Evolutionary conservation across 2,329 filamentous ascomycete species (phyloP), one percentile per base, ranked within the genome.

Genomic region (Diaporthe ampelina): DNA sequence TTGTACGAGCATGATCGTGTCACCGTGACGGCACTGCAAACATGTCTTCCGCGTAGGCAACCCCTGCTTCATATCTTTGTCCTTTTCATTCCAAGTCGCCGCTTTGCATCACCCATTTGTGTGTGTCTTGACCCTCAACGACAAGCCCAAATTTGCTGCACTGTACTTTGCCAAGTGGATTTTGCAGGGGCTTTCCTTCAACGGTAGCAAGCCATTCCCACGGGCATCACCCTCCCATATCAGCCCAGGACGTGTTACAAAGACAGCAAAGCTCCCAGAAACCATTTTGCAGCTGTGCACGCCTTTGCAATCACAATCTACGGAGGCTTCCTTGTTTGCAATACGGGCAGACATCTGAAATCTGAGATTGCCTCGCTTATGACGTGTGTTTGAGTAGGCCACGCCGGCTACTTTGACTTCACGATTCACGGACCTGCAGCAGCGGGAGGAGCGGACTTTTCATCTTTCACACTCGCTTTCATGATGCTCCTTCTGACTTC

Each of bases 21-120:
- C 32, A 43, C 37, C 45, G 45, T 72, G 68, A 68, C 68, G 26
- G 37, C 35, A 43, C 35, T 59, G 35, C 67, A 59, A 57, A 43
- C 40, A 76, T 76, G 74, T 65, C 74, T 72, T 74, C 74, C 43
- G 74, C 72, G 74, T 76, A 76, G 58, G 74, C 48, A 54, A 63
- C 19, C 56, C 35, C 48, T 26, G n/a, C 32, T 65, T 52, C 32
- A 35, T n/a, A 26, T 35, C 15, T 59, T 59, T 19, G 40, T 43
- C 26, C 37, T 59, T 56, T 48, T 26, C 40, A 63, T 4, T 26
- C 6, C 24, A n/a, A 9, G 37, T 24, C 26, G 32, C 68, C 40
- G 43, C 37, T 35, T 52, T 3, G 0, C 5, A 29, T 26, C 19
- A 8, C 57, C 45, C 19, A 24, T 63, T 26, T 29, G 17, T 24